phyloP scores from a whole-genome alignment of 306 rosid species.

The Ziziphus jujuba region DNA sequence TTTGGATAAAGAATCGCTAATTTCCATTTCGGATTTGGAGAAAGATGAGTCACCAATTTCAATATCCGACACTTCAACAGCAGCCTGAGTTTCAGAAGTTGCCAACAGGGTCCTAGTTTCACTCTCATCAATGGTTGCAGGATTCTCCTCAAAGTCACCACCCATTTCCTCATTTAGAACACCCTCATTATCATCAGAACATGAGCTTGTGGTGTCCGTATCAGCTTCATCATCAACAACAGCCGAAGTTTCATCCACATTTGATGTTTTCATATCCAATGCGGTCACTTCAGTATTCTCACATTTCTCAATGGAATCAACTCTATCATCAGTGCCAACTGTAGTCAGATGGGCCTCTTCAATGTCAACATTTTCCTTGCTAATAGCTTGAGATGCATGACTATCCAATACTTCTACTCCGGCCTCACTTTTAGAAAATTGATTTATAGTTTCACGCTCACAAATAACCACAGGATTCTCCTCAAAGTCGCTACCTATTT shows the following conservation, averaged over 20 bases:
- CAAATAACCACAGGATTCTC: not conserved
- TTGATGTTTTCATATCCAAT: not conserved
- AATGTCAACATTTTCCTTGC: conserved; percentile 51
- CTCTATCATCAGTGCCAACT: conserved; percentile 26
- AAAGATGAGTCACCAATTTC: too few relatives aligned
- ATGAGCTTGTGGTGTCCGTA: too few relatives aligned
- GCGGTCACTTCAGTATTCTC: not conserved
- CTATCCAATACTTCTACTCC: conserved; percentile 36
- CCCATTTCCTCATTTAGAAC: not conserved
- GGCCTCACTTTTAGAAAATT: conserved; percentile 23
- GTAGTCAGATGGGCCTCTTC: conserved; percentile 54
- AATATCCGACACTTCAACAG: too few relatives aligned
- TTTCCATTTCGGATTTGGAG: not conserved
- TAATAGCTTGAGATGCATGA: conserved; percentile 24
- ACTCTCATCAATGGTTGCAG: conserved; percentile 5
- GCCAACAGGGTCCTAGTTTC: conserved; percentile 1
- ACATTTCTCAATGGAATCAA: conserved; percentile 19
- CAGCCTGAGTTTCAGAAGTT: not conserved
- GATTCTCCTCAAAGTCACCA: not conserved
- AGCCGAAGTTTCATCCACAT: not conserved
- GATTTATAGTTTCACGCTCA: conserved; percentile 8
- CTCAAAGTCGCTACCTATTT: not conserved
- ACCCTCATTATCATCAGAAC: not conserved
- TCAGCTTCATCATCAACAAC: not conserved
- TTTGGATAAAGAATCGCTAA: not conserved